Conservation (phyloP, 2,329 filamentous ascomycete genomes). For the Nothophoma quercina region DNA sequence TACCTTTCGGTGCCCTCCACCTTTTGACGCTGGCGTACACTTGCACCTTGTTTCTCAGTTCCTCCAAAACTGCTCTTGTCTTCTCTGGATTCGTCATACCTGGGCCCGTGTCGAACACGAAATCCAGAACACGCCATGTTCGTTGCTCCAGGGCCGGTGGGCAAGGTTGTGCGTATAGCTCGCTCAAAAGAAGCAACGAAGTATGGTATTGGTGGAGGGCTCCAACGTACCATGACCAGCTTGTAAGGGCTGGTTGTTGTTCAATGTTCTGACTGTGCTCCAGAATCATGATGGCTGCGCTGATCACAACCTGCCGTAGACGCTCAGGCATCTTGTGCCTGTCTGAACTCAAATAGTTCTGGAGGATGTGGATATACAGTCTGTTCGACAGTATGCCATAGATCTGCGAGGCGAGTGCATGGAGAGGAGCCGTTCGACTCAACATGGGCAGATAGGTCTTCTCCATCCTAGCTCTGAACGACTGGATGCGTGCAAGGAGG, state of each 20-base stretch:
- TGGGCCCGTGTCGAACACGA: constrained; percentile 70
- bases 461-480: constrained; percentile 70
- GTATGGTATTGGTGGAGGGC: constrained; percentile 77
- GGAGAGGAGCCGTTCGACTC: constrained; percentile 67
- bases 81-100: constrained; percentile 64
- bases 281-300: constrained; percentile 63
- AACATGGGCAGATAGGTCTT: constrained; percentile 72
- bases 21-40: constrained; percentile 67
- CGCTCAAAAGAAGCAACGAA: constrained; percentile 72
- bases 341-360: constrained; percentile 67
- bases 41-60: constrained; percentile 67
- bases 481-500: constrained; percentile 72
- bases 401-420: constrained; percentile 69
- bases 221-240: constrained; percentile 74
- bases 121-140: constrained; percentile 76
- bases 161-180: constrained; percentile 68
- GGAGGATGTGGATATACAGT: constrained; percentile 71
- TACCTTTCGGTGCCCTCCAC: constrained; percentile 60
- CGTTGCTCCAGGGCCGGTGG: constrained; percentile 66
- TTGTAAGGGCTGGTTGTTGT: constrained; percentile 58
- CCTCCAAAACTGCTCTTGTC: constrained; percentile 65
- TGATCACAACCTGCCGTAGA: constrained; percentile 69
- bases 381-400: constrained; percentile 70
- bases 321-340: constrained; percentile 65
- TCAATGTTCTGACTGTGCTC: constrained; percentile 65